Percentiles rank a stretch among this genome's conserved stretches.
Evolutionary conservation across 164 flowering plant species (phyloP).

Genomic region (Aristolochia californica): DNA sequence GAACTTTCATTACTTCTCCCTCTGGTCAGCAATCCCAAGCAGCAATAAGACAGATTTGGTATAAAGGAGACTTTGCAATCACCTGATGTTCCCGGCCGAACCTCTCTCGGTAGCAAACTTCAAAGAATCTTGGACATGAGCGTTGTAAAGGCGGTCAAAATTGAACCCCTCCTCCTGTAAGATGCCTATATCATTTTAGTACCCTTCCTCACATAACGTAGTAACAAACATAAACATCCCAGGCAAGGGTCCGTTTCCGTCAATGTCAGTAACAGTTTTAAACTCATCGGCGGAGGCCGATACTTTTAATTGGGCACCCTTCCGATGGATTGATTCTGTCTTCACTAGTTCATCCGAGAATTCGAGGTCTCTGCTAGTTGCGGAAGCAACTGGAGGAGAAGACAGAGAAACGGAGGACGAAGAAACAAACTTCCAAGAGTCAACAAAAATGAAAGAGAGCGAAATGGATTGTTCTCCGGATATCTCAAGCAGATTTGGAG

Average conservation of each 20-base stretch:
- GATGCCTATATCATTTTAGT: constrained; percentile 12
- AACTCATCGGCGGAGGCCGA: neutral
- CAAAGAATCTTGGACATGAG: constrained; percentile 10
- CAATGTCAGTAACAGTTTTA: neutral
- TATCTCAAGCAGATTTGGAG: neutral
- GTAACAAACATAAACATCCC: constrained; percentile 12
- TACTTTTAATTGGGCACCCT: neutral
- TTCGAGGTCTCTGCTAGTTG: neutral
- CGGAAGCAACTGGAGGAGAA: too few relatives aligned
- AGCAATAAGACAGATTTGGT: too few relatives aligned
- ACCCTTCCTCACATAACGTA: constrained; percentile 13
- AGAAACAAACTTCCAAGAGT: neutral
- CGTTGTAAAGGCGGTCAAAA: constrained; percentile 5
- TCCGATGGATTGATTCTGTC: neutral
- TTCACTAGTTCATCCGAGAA: neutral
- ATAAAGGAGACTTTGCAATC: constrained; percentile 11
- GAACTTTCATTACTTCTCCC: too few relatives aligned
- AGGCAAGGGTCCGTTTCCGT: constrained; percentile 6
- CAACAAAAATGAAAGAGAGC: neutral
- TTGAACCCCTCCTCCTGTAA: constrained; percentile 11
- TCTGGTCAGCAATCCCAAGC: too few relatives aligned
- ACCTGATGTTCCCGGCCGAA: constrained; percentile 21
- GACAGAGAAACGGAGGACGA: neutral
- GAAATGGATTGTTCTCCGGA: neutral
- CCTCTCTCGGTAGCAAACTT: constrained; percentile 14